Percentiles rank a stretch among this genome's conserved stretches.
phyloP scores from a whole-genome alignment of 2,329 filamentous ascomycete species.

The Colletotrichum filicis region DNA sequence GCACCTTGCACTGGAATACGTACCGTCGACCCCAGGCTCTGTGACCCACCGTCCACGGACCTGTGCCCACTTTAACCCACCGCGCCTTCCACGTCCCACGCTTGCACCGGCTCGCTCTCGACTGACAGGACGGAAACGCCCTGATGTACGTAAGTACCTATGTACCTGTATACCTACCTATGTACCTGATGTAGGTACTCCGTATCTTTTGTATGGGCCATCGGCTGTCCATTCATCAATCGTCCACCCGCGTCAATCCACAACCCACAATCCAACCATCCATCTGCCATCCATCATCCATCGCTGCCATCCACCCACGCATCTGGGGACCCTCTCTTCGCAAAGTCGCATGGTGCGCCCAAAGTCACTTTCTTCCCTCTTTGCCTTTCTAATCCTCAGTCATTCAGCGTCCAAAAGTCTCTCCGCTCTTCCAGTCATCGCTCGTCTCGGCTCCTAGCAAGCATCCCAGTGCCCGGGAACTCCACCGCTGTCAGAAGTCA shows the following conservation, averaged over 20 bases:
- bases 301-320: no score
- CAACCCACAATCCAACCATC: background rate
- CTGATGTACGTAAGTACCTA: background rate
- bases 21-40: background rate
- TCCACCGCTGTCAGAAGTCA: background rate
- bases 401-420: background rate
- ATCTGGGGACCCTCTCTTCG: background rate
- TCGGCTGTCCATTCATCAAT: background rate
- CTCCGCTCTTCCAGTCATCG: background rate
- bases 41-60: background rate
- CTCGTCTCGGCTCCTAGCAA: background rate
- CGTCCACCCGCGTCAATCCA: conserved; percentile 3
- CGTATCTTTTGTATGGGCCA: background rate
- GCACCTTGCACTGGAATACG: background rate
- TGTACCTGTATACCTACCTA: no score
- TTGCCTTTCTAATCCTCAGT: background rate
- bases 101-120: background rate
- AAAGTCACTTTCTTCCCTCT: background rate
- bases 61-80: background rate
- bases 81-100: background rate
- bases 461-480: background rate
- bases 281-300: background rate
- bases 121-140: background rate
- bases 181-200: no score
- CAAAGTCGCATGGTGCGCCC: background rate